Conservation (phyloP, 257 asterid species). For the Solanum lignicaule region DNA sequence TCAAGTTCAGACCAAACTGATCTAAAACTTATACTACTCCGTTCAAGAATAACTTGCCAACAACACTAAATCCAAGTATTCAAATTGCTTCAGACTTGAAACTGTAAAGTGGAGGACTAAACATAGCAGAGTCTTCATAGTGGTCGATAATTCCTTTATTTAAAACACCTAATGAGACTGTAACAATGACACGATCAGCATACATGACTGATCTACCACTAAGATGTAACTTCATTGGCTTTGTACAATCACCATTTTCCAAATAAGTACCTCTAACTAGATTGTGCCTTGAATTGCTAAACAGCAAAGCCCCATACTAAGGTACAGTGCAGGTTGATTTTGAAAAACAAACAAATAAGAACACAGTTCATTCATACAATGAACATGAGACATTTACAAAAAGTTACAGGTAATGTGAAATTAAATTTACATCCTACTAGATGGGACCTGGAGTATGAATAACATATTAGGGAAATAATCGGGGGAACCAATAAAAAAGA, state of each 20-base stretch:
- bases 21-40: neutral
- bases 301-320: no score
- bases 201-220: constrained; percentile 10
- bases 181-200: constrained; percentile 65
- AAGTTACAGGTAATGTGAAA: no score
- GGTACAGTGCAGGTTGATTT: no score
- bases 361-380: no score
- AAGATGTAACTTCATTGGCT: constrained; percentile 55
- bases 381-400: no score
- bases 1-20: no score
- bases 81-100: constrained; percentile 46
- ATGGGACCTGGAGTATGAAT: no score
- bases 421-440: no score
- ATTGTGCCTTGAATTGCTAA: neutral
- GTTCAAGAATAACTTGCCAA: constrained; percentile 67
- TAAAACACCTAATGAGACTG: constrained; percentile 65
- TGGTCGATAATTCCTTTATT: constrained; percentile 1
- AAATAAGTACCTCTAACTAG: neutral
- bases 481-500: no score
- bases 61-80: constrained; percentile 69
- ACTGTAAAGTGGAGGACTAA: constrained; percentile 50
- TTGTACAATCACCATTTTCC: neutral
- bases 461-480: no score
- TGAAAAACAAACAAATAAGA: no score
- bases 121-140: neutral